Evolutionary conservation across 495 filamentous ascomycete species (phyloP), one percentile per base, ranked within the genome.

Genomic region (Talaromyces wortmannii): DNA sequence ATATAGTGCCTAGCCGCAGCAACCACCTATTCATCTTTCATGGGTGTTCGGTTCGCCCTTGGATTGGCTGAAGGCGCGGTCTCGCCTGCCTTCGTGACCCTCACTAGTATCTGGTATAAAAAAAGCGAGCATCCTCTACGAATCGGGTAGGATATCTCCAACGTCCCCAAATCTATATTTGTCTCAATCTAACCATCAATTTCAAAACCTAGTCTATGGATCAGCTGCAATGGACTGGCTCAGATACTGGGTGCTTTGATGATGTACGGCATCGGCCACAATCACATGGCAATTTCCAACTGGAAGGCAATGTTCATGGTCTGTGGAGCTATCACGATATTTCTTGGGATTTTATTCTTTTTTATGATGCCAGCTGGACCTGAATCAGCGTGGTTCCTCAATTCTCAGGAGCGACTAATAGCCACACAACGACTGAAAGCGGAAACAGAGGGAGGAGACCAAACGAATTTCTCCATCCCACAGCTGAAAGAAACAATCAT

Each of bases 361-460:
- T 63, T 80, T 15, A 57, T 78, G 47, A 82, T 86, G 64, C 83
- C 83, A 0, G 76, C 78, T 59, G 78, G 78, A 1, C 82, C 82
- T 0, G 75, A 83, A 57, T 75, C 79, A 5, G 82, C 83, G 1
- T 80, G 77, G 63, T 84, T 84, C 56, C 74, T 85, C 13, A 75
- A 58, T 23, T 66, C 74, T 8, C 70, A 79, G 58, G 64, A 70
- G 44, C 58, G 85, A 31, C 73, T 83, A 43, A 68, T 81, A 7
- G 71, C 77, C 33, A n/a, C n/a, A n/a, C n/a, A n/a, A n/a, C 73
- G 83, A 4, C 76, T 86, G 47, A 70, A 79, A 13, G 62, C 66
- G 5, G 83, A 86, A 53, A 74, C 77, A 49, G 83, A 83, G 1
- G 83, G 83, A 18, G 74, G 84, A 18, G 82, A 86, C 64, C 81